These are phyloP conservation scores for Dacryopinax spathularia DNA, from an alignment of 768 basidiomycete genomes.

Conservation along the genomic window DNA sequence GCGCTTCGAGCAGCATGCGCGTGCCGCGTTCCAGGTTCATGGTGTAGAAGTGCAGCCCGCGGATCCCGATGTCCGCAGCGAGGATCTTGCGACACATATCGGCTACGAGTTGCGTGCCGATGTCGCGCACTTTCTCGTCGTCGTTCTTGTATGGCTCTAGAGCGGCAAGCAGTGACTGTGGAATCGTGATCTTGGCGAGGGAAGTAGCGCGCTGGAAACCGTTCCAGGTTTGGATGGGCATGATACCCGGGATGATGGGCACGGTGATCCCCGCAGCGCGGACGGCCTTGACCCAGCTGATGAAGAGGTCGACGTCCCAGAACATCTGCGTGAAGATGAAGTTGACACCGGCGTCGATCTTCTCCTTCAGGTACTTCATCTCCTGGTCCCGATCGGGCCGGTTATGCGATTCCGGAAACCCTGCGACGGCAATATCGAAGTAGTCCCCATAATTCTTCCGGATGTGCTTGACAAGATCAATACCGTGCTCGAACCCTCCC, in stretches of 20 bases:
- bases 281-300: slow-evolving; percentile 70
- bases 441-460: slow-evolving; percentile 71
- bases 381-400: slow-evolving; percentile 66
- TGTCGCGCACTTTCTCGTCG: slow-evolving; percentile 80
- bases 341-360: slow-evolving; percentile 75
- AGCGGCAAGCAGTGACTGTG: slow-evolving; percentile 55
- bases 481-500: slow-evolving; percentile 77
- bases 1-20: slow-evolving; percentile 84
- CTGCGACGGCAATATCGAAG: slow-evolving; percentile 89
- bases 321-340: slow-evolving; percentile 99
- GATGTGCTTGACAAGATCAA: slow-evolving; percentile 85
- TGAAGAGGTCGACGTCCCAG: slow-evolving; percentile 84
- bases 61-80: slow-evolving; percentile 62
- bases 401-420: slow-evolving; percentile 72
- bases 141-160: slow-evolving; percentile 80
- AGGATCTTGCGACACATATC: slow-evolving; percentile 87
- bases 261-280: slow-evolving; percentile 75
- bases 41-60: slow-evolving; percentile 89
- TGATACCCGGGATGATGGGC: slow-evolving; percentile 86
- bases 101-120: slow-evolving; percentile 88
- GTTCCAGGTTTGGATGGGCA: slow-evolving; percentile 92
- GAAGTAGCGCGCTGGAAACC: slow-evolving; percentile 76
- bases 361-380: slow-evolving; percentile 75
- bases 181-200: slow-evolving; percentile 65
- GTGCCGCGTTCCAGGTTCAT: slow-evolving; percentile 95